phyloP scores from a whole-genome alignment of 139 green algal species.

The Mesostigma viride region DNA sequence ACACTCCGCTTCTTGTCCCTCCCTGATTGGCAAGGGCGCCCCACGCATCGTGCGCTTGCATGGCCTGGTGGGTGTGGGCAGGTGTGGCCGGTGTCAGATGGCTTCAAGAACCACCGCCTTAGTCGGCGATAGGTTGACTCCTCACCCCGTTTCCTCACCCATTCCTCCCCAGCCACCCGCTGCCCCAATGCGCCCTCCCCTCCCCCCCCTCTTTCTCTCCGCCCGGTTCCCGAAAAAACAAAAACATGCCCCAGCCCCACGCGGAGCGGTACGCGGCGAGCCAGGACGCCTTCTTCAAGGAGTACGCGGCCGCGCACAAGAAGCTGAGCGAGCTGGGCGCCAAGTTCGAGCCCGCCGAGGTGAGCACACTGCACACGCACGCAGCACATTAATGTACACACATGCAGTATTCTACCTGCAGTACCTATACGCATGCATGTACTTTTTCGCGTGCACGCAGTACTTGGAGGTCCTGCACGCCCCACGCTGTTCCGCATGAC shows the following conservation, averaged over 20 bases:
- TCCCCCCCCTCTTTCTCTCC: neutral
- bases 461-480: no score
- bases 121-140: neutral
- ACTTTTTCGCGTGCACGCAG: no score
- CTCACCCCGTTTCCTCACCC: neutral
- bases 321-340: slow-evolving; percentile 78
- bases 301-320: slow-evolving; percentile 61
- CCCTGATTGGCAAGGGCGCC: no score
- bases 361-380: no score
- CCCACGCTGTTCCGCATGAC: no score
- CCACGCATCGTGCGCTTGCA: no score
- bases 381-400: no score
- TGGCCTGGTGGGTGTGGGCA: neutral
- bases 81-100: neutral
- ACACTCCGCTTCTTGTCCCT: no score
- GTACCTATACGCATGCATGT: no score
- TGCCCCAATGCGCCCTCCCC: neutral
- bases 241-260: slow-evolving; percentile 42
- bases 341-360: slow-evolving; percentile 46
- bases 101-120: neutral
- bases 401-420: no score
- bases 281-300: slow-evolving; percentile 69
- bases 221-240: neutral
- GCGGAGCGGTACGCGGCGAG: slow-evolving; percentile 76
- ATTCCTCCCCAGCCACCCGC: no score